Conservation (phyloP, 768 basidiomycete species). For the Leccinum sublutescens region DNA sequence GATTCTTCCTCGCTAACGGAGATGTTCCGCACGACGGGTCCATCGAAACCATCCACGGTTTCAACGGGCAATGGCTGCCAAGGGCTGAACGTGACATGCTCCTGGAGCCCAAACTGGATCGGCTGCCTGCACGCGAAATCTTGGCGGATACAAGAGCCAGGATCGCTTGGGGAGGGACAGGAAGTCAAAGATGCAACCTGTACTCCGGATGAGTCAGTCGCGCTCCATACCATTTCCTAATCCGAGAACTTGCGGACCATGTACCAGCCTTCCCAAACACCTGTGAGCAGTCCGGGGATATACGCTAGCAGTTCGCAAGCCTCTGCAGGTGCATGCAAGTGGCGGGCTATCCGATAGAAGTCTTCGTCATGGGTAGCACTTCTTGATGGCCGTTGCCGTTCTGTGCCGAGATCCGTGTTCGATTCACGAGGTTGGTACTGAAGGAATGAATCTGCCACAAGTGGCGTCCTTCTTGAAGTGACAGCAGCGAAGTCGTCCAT, state of each 20-base stretch:
- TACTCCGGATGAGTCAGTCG: constrained; percentile 13
- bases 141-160: constrained; percentile 11
- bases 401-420: constrained; percentile 29
- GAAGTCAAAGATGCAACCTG: constrained; percentile 30
- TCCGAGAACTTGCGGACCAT: constrained; percentile 43
- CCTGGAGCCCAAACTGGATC: constrained; percentile 48
- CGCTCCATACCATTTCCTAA: constrained; percentile 10
- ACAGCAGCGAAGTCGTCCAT: constrained; percentile 49
- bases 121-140: constrained; percentile 47
- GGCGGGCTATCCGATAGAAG: constrained; percentile 35
- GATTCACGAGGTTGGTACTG: constrained; percentile 29
- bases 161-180: constrained; percentile 12
- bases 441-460: constrained; percentile 46
- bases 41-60: constrained; percentile 20
- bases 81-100: constrained; percentile 44
- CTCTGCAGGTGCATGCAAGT: constrained; percentile 13
- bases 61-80: constrained; percentile 34
- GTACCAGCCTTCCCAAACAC: constrained; percentile 60
- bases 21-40: constrained; percentile 22
- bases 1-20: constrained; percentile 21
- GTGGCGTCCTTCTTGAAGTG: constrained; percentile 42
- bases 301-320: constrained; percentile 32
- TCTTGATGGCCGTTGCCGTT: constrained; percentile 34
- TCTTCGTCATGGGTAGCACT: constrained; percentile 36
- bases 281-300: constrained; percentile 48